Base-by-base conservation (phyloP, 352 stramenopile species). In the Pythium oligandrum region DNA sequence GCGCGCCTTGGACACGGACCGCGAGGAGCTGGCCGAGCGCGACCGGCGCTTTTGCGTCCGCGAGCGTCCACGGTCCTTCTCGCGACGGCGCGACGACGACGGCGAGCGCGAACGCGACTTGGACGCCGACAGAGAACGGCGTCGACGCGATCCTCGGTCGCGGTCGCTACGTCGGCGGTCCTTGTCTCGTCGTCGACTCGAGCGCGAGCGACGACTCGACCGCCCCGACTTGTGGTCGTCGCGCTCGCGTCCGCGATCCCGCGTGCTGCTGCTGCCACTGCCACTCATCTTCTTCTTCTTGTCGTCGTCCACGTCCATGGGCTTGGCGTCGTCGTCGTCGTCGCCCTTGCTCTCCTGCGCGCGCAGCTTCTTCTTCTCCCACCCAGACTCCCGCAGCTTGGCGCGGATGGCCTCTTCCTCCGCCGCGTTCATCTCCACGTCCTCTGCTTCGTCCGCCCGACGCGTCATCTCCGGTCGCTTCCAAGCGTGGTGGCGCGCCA, bases 351-450 rank as follows among this genome's bases (percentile, higher is more conserved):
- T 46, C 4, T 53, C 38, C 42, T 50, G 66, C 9, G 32, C 33
- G n/a, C 3, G 32, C 37, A 37, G 44, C 46, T 64, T 66, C 17
- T 70, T 74, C 55, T 86, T 92, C 52, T 88, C 76, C 73, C 77
- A 87, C 1, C 82, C 77, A 40, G 77, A 74, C 40, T 86, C 73
- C 39, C 76, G 79, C 40, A 90, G 65, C 63, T 89, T 84, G 17
- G 75, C 82, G 31, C 82, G 79, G 44, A 90, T 90, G 34, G 72
- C 65, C 34, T 86, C 75, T 51, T 92, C 82, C 32, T 86, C 69
- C 12, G 73, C 66, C 33, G 72, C 60, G 30, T 35, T 73, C 55
- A 70, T 56, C 9, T 44, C n/a, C 11, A 26, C 17, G 17, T 26
- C 17, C 17, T 26, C 17, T 26, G 17, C 17, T 26, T 26, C 17